Conservation (phyloP, 768 basidiomycete species). For the Clathrus columnatus region DNA sequence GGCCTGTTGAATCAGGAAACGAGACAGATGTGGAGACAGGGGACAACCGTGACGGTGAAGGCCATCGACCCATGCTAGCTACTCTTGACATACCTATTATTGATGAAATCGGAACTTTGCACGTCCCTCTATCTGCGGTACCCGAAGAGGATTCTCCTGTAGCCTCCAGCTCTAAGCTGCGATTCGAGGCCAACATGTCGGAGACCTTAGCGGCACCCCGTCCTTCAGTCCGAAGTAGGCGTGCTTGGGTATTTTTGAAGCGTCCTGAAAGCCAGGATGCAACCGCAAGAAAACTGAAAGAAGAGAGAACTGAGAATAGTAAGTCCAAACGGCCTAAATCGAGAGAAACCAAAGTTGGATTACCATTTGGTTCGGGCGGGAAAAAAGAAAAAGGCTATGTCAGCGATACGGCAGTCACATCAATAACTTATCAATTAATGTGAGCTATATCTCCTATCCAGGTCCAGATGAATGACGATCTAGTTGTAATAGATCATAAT, state of each 20-base stretch:
- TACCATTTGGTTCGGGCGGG: not conserved
- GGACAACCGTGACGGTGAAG: not conserved
- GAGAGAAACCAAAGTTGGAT: not conserved
- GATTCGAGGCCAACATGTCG: not conserved
- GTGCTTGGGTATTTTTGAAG: constrained; percentile 1
- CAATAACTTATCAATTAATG: constrained; percentile 8
- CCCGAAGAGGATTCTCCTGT: not conserved
- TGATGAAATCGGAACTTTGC: constrained; percentile 1
- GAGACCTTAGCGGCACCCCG: not conserved
- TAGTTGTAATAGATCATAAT: not conserved
- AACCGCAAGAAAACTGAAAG: not conserved
- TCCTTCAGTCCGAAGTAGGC: not conserved
- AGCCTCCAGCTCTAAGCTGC: not conserved
- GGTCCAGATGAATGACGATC: not conserved
- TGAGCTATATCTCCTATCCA: not conserved
- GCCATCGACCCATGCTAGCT: not conserved
- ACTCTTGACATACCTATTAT: not conserved
- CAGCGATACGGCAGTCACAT: constrained; percentile 7
- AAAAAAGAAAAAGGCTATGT: constrained; percentile 1
- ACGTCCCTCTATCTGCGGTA: not conserved
- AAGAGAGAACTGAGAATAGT: not conserved
- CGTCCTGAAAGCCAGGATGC: not conserved
- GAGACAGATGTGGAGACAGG: not conserved
- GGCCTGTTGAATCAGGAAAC: not conserved
- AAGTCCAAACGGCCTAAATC: not conserved